Evolutionary conservation across 2,329 filamentous ascomycete genomes (phyloP).

Genomic region (Microcyclosporella mali): DNA sequence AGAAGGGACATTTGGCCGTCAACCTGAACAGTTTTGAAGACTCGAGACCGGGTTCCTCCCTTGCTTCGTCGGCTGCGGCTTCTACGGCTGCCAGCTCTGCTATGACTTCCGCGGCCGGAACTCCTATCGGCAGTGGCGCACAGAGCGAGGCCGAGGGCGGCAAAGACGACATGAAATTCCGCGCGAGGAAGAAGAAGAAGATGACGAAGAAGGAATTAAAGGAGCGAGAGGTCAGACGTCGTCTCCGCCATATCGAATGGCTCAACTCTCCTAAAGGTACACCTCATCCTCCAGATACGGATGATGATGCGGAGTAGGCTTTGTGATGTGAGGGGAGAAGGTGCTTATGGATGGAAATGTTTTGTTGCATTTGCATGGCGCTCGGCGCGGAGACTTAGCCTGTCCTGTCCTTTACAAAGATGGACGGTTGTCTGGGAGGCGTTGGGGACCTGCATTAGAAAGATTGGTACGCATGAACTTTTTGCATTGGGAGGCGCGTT

Average conservation of each 20-base stretch:
- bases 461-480: too few relatives aligned
- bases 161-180: conserved; percentile 75
- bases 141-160: conserved; percentile 68
- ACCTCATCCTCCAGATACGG: conserved; percentile 68
- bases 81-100: conserved; percentile 57
- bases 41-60: conserved; percentile 61
- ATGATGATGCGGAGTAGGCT: conserved; percentile 56
- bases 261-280: conserved; percentile 69
- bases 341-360: not conserved
- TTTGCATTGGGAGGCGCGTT: too few relatives aligned
- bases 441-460: not conserved
- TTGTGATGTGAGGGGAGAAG: not conserved
- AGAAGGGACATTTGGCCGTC: conserved; percentile 71
- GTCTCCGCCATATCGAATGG: conserved; percentile 74
- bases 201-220: conserved; percentile 94
- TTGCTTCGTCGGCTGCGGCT: conserved; percentile 56
- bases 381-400: not conserved
- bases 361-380: not conserved
- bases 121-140: conserved; percentile 28
- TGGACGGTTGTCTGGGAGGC: not conserved
- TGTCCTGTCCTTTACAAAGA: not conserved
- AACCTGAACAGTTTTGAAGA: conserved; percentile 84
- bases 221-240: conserved; percentile 79
- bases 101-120: conserved; percentile 28
- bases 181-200: conserved; percentile 95